A percentile compares a stretch with the other conserved stretches of the same genome.
phyloP scores from a whole-genome alignment of 192 early-diverging fungal genomes.

The Coemansia asiatica region DNA sequence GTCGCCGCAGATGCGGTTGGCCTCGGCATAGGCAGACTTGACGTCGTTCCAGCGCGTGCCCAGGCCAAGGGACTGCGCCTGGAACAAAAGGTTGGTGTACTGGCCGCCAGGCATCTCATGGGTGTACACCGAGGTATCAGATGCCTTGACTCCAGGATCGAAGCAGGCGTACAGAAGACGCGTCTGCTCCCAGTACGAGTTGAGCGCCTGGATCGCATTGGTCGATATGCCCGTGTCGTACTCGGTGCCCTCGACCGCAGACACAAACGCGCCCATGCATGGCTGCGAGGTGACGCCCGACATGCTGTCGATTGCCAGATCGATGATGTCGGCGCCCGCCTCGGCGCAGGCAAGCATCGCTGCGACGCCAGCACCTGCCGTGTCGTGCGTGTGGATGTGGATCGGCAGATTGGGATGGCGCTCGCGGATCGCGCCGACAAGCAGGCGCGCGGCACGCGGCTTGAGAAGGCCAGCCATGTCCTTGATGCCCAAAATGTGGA shows the following conservation, averaged over 20 bases:
- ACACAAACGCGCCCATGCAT: constrained; percentile 92
- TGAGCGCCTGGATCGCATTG: constrained; percentile 79
- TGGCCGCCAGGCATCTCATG: constrained; percentile 99
- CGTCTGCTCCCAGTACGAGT: constrained; percentile 96
- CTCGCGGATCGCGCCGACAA: constrained; percentile 85
- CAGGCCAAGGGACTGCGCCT: constrained; percentile 90
- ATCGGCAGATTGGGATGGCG: constrained; percentile 89
- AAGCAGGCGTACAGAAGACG: constrained; percentile 96
- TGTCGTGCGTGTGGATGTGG: constrained; percentile 97
- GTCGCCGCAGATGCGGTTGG: constrained; percentile 91
- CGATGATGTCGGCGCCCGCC: constrained; percentile 92
- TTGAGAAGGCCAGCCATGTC: constrained; percentile 98
- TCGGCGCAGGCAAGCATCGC: constrained; percentile 89
- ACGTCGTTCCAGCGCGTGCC: constrained; percentile 93
- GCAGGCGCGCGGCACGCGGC: constrained; percentile 81
- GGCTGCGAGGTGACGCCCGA: constrained; percentile 96
- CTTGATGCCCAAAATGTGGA: constrained; percentile 90
- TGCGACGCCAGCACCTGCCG: constrained; percentile 94
- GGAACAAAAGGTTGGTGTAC: constrained; percentile 99
- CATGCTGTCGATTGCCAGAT: constrained; percentile 91
- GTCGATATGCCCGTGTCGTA: constrained; percentile 83
- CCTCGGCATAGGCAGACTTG: constrained; percentile 85
- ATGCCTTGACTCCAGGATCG: constrained; percentile 85
- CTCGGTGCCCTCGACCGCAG: constrained; percentile 76
- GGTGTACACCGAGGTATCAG: constrained; percentile 89